phyloP scores from a whole-genome alignment of 306 rosid genomes.

The Cucumis hystrix region DNA sequence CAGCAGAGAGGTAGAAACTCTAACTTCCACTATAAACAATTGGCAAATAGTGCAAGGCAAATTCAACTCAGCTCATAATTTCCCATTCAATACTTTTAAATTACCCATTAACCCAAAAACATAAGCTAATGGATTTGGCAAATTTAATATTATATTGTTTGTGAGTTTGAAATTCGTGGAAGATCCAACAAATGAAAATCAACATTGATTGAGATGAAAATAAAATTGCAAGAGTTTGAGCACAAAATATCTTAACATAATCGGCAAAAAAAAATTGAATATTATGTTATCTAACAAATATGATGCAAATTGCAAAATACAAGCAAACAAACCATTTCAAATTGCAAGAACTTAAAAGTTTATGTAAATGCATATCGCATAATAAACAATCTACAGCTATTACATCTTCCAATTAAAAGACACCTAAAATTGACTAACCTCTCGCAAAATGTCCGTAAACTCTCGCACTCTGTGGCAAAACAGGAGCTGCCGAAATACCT shows the following conservation, averaged over 20 bases:
- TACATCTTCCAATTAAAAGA: background rate
- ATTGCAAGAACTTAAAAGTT: background rate
- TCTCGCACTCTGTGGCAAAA: slow-evolving; percentile 15
- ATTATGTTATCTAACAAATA: no score
- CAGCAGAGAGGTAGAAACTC: background rate
- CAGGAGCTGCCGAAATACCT: slow-evolving; percentile 38
- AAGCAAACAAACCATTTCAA: background rate
- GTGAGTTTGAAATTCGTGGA: no score
- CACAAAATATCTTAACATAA: no score
- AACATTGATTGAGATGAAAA: no score
- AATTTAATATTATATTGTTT: no score
- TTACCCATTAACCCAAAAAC: no score
- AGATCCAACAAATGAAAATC: no score
- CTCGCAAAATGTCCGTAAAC: slow-evolving; percentile 20
- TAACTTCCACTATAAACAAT: background rate
- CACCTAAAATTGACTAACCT: slow-evolving; percentile 30
- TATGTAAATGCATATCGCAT: background rate
- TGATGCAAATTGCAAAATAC: background rate
- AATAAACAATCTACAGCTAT: background rate
- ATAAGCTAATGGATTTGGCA: no score
- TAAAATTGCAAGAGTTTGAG: no score
- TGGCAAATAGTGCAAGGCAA: background rate
- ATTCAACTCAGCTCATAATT: background rate
- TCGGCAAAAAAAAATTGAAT: no score
- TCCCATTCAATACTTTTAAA: background rate